A percentile compares a stretch with the other conserved stretches of the same genome.
These are phyloP conservation scores for Kalanchoe fedtschenkoi DNA, from an alignment of 164 flowering plant species.

Conservation along the genomic window DNA sequence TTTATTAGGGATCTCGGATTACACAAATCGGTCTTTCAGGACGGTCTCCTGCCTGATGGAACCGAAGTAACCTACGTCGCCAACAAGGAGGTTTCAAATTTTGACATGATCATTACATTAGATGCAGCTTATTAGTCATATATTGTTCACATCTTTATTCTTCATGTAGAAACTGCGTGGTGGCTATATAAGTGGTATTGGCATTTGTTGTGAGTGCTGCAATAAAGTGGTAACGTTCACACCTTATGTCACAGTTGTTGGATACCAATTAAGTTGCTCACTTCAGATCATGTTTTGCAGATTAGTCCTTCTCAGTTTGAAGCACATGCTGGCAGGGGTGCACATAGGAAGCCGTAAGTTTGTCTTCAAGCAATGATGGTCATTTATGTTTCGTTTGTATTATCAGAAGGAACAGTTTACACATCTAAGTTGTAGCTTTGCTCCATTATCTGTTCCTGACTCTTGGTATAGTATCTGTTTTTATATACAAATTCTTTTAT, in stretches of 20 bases:
- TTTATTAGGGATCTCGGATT: conserved; percentile 54
- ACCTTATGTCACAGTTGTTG: conserved; percentile 1
- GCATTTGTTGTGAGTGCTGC: conserved; percentile 69
- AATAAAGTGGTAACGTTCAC: conserved; percentile 39
- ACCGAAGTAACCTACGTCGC: conserved; percentile 63
- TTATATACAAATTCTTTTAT: background rate
- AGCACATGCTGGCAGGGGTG: conserved; percentile 91
- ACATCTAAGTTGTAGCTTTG: background rate
- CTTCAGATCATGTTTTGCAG: conserved; percentile 32
- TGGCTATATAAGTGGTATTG: conserved; percentile 67
- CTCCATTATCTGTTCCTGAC: background rate
- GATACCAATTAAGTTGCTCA: conserved; percentile 8
- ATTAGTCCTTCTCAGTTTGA: conserved; percentile 91
- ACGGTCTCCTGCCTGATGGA: conserved; percentile 69
- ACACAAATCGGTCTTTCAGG: conserved; percentile 76
- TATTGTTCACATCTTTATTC: background rate
- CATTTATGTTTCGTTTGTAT: background rate
- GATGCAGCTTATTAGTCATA: background rate
- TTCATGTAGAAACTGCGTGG: conserved; percentile 45
- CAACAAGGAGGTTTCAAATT: conserved; percentile 50
- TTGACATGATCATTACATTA: background rate
- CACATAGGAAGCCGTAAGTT: conserved; percentile 89
- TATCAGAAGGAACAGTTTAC: background rate
- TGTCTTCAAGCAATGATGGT: background rate
- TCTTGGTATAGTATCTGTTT: background rate